These are phyloP conservation scores for Leptoxyphium fumago DNA, from an alignment of 2,329 filamentous ascomycete species.

Conservation along the genomic window DNA sequence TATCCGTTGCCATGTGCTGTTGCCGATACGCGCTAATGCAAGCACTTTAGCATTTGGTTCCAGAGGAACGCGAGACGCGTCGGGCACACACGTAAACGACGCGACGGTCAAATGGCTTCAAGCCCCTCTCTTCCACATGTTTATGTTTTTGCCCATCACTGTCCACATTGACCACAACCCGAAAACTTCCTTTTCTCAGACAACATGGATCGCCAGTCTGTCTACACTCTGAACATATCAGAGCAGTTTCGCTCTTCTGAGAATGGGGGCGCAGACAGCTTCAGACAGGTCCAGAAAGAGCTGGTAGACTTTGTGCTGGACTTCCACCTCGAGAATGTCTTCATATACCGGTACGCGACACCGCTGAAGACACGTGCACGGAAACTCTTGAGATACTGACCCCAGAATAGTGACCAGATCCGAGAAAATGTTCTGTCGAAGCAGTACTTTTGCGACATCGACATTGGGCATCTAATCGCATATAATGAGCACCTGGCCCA, in stretches of 20 bases:
- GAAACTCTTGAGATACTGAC: slow-evolving; percentile 17
- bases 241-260: slow-evolving; percentile 1
- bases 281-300: slow-evolving; percentile 51
- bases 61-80: no score
- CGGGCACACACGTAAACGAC: neutral
- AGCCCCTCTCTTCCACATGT: neutral
- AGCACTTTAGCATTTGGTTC: neutral
- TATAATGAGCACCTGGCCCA: slow-evolving; percentile 94
- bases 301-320: slow-evolving; percentile 85
- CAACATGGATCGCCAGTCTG: slow-evolving; percentile 72
- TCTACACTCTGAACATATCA: slow-evolving; percentile 56
- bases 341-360: slow-evolving; percentile 66
- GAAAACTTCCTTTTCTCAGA: neutral
- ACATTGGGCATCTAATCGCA: slow-evolving; percentile 87
- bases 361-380: neutral
- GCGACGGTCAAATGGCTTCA: neutral
- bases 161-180: neutral
- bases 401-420: slow-evolving; percentile 62
- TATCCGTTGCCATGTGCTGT: neutral
- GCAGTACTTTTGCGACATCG: slow-evolving; percentile 90
- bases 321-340: slow-evolving; percentile 85
- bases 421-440: slow-evolving; percentile 88
- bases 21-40: slow-evolving; percentile 2
- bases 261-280: slow-evolving; percentile 20
- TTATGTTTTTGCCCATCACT: neutral